Evolutionary conservation across 768 basidiomycete species (phyloP), one percentile per base, ranked within the genome.

Genomic region (Boletellus ananas): DNA sequence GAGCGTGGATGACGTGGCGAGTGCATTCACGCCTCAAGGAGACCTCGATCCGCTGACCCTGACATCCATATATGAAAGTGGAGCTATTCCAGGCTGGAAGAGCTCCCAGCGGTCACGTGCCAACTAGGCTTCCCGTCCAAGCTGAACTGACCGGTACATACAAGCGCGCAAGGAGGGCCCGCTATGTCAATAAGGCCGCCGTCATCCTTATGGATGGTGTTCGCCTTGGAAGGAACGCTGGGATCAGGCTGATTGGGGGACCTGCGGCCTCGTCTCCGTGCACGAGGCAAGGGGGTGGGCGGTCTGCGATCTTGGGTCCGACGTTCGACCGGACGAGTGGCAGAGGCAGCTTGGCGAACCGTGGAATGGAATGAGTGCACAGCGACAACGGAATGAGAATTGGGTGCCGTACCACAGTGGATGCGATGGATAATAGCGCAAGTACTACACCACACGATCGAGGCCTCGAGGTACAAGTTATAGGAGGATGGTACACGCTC

Each of bases 11-110:
- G 84, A 84, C 58, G 75, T 84, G 57, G 78, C 77, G 54, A 86
- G 85, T 56, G 78, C 80, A 27, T 86, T 84, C 63, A 85, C 79
- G 33, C 85, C 84, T 35, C 84, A 85, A 67, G 84, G 84, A 45
- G 76, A 75, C 23, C 60, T 79, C 38, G 83, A 84, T 68, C 82
- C 83, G 9, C 66, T 86, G n/a, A 71, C 74, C 6, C 65, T 85
- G 46, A 78, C 80, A 43, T n/a, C n/a, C n/a, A n/a, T 72, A 79
- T 33, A 74, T 85, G 39, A 81, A 78, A 17, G 77, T 81, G 11
- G 78, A 74, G 3, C 55, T 84, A 27, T 85, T 83, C 59, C 84
- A 84, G 60, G 71, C 77, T 33, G 81, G 77, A 68, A 48, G 70
- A 66, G 8, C 73, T 85, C 27, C 56, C 78, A 51, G 84, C 46